These are phyloP conservation scores for Verticillium nonalfalfae DNA, from an alignment of 2,329 filamentous ascomycete genomes.

Conservation along the genomic window DNA sequence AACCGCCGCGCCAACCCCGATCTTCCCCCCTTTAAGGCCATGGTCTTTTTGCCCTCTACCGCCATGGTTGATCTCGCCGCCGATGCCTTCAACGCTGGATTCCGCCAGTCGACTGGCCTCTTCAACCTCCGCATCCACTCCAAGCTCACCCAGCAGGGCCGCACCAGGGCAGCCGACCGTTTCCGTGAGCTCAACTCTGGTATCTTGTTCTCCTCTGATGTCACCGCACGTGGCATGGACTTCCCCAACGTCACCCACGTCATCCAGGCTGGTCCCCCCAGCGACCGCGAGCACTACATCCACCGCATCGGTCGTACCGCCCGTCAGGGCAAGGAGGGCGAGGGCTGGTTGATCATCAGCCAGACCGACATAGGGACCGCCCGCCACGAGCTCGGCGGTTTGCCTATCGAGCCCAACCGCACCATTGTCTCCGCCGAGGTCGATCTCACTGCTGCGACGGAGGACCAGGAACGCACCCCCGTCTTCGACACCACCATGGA, in stretches of 20 bases:
- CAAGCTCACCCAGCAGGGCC: slow-evolving; percentile 61
- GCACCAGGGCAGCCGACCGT: slow-evolving; percentile 62
- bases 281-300: slow-evolving; percentile 65
- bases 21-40: slow-evolving; percentile 78
- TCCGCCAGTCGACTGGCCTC: slow-evolving; percentile 17
- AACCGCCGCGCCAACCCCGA: slow-evolving; percentile 30
- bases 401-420: slow-evolving; percentile 54
- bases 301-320: slow-evolving; percentile 73
- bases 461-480: slow-evolving; percentile 29
- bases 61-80: slow-evolving; percentile 59
- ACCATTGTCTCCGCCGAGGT: slow-evolving; percentile 44
- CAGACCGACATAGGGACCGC: slow-evolving; percentile 43
- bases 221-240: slow-evolving; percentile 78
- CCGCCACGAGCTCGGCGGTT: slow-evolving; percentile 43
- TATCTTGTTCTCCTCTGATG: slow-evolving; percentile 71
- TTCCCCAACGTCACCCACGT: slow-evolving; percentile 77
- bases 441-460: slow-evolving; percentile 28
- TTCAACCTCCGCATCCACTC: slow-evolving; percentile 64
- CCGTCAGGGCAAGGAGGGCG: slow-evolving; percentile 66
- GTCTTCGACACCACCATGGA: not conserved
- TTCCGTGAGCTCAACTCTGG: slow-evolving; percentile 63
- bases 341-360: slow-evolving; percentile 62
- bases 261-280: slow-evolving; percentile 63
- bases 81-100: slow-evolving; percentile 18
- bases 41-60: slow-evolving; percentile 83